These are phyloP conservation scores for Saururus chinensis DNA, from an alignment of 164 flowering plant genomes.

Conservation along the genomic window DNA sequence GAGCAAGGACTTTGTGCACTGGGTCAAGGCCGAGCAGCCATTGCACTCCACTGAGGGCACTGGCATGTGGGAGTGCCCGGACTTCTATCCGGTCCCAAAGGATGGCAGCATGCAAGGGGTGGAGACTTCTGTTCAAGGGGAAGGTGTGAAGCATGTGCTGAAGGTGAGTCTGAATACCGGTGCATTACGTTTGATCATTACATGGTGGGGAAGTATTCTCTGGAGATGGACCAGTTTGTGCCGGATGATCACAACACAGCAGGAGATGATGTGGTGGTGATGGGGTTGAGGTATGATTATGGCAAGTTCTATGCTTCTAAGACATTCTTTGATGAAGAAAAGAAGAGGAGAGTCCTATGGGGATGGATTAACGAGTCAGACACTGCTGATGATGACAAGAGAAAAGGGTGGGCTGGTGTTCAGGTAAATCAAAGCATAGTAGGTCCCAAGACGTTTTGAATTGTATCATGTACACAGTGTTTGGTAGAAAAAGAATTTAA, in stretches of 20 bases:
- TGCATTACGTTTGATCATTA: conserved; percentile 54
- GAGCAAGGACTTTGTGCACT: conserved; percentile 50
- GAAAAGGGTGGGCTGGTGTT: conserved; percentile 89
- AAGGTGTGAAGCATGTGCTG: conserved; percentile 39
- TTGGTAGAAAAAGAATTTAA: too few relatives aligned
- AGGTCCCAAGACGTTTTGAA: too few relatives aligned
- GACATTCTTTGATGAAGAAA: conserved; percentile 54
- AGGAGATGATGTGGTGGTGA: conserved; percentile 37
- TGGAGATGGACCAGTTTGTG: conserved; percentile 33
- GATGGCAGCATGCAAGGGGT: conserved; percentile 25
- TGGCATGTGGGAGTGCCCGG: conserved; percentile 94
- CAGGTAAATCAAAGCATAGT: conserved; percentile 38
- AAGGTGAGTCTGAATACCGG: conserved; percentile 58
- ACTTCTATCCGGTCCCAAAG: conserved; percentile 54
- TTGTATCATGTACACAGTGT: too few relatives aligned
- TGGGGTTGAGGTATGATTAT: conserved; percentile 68
- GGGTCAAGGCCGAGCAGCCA: conserved; percentile 55
- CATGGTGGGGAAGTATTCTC: conserved; percentile 46
- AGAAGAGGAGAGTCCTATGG: conserved; percentile 71
- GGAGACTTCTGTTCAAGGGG: conserved; percentile 37
- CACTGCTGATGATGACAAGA: conserved; percentile 12
- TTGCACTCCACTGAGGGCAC: conserved; percentile 36
- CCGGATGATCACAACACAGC: conserved; percentile 35
- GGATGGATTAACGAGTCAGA: conserved; percentile 96
- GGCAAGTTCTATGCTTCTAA: conserved; percentile 96